Evolutionary conservation across 371 early-diverging fungal genomes (phyloP), one percentile per base, ranked within the genome.

Genomic region (Actinomortierella ambigua): DNA sequence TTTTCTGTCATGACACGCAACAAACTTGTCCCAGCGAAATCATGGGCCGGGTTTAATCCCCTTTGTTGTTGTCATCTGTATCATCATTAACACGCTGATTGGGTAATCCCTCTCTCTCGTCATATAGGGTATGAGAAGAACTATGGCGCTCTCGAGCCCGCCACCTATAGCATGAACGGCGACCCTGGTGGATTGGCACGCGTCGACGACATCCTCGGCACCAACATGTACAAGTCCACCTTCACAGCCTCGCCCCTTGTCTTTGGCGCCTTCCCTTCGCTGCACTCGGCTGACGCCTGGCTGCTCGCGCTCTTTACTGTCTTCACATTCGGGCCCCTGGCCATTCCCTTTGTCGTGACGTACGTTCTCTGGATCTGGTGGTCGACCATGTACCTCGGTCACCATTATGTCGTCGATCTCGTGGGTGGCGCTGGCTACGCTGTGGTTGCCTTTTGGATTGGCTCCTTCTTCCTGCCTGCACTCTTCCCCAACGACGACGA

Each of bases 351-450:
- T 4, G 77, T 66, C 7, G 56, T 83, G 14, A 50, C 61, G 7
- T 89, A 90, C 66, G 81, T 86, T 22, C 69, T 82, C 58, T 89
- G 89, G 90, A 79, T 89, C 69, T 89, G 90, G 91, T 88, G 86
- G 84, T 80, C 89, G 0, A 90, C 90, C 59, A 86, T 91, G 84
- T 91, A 91, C 63, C 73, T 90, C 22, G 84, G 85, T 7, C 91
- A 91, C 53, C 90, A 91, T 58, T 91, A 88, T 57, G 79, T 90
- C 68, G 83, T 88, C 55, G 91, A 91, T 76, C 75, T 91, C 48
- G 81, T 89, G 14, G 89, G 85, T 39, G 91, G 91, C 4, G 82
- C 82, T n/a, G 77, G 85, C n/a, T 88, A 86, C 67, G 86, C 91
- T 0, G 67, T 86, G 13, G 77, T 82, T 9, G 76, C 84, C 3